These are phyloP conservation scores for Fistulinella prunicolor DNA, from an alignment of 768 basidiomycete species.

Conservation along the genomic window DNA sequence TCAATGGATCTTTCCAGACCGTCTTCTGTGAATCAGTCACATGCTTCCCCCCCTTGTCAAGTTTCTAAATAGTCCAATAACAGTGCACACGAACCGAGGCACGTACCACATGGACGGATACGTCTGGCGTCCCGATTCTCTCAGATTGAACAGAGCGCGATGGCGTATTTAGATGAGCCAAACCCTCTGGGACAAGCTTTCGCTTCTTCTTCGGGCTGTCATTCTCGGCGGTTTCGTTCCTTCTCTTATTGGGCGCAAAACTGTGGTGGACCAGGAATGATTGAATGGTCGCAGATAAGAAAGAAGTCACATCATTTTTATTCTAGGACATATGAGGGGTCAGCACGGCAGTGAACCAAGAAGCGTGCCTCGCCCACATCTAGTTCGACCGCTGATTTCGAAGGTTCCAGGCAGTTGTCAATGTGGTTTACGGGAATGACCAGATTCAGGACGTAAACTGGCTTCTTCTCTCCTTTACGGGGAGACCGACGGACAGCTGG, in stretches of 20 bases:
- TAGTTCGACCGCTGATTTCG: conserved; percentile 64
- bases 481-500: conserved; percentile 68
- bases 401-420: conserved; percentile 80
- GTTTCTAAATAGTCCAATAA: conserved; percentile 8
- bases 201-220: conserved; percentile 50
- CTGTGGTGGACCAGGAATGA: conserved; percentile 63
- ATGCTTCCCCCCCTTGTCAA: conserved; percentile 12
- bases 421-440: conserved; percentile 60
- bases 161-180: conserved; percentile 5
- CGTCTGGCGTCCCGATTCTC: conserved; percentile 6
- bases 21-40: conserved; percentile 31
- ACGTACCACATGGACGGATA: conserved; percentile 22
- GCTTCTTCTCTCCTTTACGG: conserved; percentile 71
- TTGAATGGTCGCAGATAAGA: conserved; percentile 58
- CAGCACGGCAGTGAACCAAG: conserved; percentile 8
- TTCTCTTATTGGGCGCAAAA: conserved; percentile 39
- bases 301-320: conserved; percentile 47
- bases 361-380: conserved; percentile 45
- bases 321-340: conserved; percentile 43
- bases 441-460: conserved; percentile 82
- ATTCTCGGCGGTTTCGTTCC: conserved; percentile 11
- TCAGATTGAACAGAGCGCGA: conserved; percentile 3
- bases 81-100: conserved; percentile 5
- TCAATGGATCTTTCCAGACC: conserved; percentile 63
- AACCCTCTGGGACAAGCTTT: conserved; percentile 38